Evolutionary conservation across 192 early-diverging fungal species (phyloP).

Genomic region (Paraglomus brasilianum): DNA sequence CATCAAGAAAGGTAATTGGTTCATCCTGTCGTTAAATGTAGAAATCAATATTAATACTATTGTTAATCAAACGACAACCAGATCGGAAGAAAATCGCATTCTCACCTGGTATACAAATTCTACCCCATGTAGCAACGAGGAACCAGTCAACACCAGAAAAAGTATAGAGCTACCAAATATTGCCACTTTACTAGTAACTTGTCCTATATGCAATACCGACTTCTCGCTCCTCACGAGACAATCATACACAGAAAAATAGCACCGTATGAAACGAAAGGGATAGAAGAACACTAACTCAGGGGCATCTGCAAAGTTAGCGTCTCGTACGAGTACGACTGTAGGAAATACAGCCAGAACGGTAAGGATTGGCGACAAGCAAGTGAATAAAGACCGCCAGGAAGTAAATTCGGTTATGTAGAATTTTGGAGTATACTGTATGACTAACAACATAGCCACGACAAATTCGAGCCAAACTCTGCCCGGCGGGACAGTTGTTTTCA

Average conservation of each 20-base stretch:
- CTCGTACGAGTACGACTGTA: neutral
- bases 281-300: constrained; percentile 29
- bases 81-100: neutral
- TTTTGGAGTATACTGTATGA: constrained; percentile 28
- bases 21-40: neutral
- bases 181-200: constrained; percentile 27
- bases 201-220: constrained; percentile 21
- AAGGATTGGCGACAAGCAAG: constrained; percentile 13
- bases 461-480: constrained; percentile 16
- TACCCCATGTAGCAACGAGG: constrained; percentile 30
- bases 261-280: constrained; percentile 30
- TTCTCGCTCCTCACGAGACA: constrained; percentile 31
- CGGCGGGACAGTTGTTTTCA: neutral
- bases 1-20: constrained; percentile 26
- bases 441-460: constrained; percentile 4
- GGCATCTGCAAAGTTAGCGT: constrained; percentile 11
- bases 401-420: constrained; percentile 28
- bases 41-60: neutral
- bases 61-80: neutral
- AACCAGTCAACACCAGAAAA: constrained; percentile 26
- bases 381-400: constrained; percentile 25
- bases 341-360: constrained; percentile 21
- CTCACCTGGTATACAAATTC: constrained; percentile 24
- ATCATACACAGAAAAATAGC: constrained; percentile 27
- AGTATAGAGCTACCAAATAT: constrained; percentile 21